These are phyloP conservation scores for Hypsizygus ulmarius DNA, from an alignment of 1,284 basidiomycete species.

Conservation along the genomic window DNA sequence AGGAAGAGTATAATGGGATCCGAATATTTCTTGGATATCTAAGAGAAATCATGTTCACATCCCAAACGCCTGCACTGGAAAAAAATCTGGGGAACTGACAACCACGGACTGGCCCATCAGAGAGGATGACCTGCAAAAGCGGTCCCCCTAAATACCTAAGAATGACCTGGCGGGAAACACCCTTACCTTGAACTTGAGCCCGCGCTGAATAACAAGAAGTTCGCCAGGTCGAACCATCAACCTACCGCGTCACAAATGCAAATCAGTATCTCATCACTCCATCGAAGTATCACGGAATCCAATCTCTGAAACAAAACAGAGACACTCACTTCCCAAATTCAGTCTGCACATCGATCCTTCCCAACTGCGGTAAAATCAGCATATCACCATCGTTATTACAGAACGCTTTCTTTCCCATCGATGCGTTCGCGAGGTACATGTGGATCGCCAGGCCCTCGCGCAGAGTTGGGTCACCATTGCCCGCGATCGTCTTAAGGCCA, in stretches of 20 bases:
- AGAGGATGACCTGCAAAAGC: conserved; percentile 42
- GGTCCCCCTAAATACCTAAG: neutral
- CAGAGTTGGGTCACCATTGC: conserved; percentile 61
- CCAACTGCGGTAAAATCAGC: conserved; percentile 65
- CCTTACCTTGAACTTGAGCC: conserved; percentile 61
- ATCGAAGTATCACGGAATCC: no score
- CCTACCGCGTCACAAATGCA: no score
- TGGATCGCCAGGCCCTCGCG: conserved; percentile 64
- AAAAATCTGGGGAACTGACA: conserved; percentile 34
- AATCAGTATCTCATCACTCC: no score
- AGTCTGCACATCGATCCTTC: conserved; percentile 65
- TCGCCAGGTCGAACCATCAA: conserved; percentile 67
- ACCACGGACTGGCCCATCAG: conserved; percentile 53
- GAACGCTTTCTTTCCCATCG: conserved; percentile 65
- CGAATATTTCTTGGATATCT: conserved; percentile 63
- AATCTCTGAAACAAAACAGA: neutral
- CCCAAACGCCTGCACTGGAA: neutral
- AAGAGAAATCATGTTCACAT: conserved; percentile 6
- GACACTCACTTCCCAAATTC: conserved; percentile 59
- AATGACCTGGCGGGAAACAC: neutral
- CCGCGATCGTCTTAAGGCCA: conserved; percentile 62
- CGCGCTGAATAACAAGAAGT: conserved; percentile 61
- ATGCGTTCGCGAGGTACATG: conserved; percentile 58
- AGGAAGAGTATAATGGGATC: conserved; percentile 62
- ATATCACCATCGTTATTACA: conserved; percentile 70